Base-by-base conservation (phyloP, 2,329 filamentous ascomycete genomes). In the Rutstroemia sp. region DNA sequence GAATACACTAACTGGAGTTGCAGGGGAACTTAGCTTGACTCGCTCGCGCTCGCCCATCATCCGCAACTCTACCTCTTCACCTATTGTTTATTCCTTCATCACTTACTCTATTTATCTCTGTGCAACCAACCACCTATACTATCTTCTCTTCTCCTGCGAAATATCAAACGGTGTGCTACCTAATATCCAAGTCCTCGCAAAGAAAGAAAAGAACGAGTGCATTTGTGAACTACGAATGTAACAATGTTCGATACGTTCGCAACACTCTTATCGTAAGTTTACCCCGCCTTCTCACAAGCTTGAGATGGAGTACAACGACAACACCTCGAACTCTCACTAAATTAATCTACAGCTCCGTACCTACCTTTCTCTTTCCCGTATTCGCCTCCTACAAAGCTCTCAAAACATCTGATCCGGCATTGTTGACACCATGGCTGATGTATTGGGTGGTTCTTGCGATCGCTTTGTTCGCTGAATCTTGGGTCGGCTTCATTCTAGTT, bases 331-430 rank as follows among this genome's bases (percentile, higher is more conserved):
- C 10, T 25, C 9, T 38, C 21, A 60, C 67, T 68, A 55, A 64
- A 51, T 21, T 42, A 47, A 23, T 48, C 25, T 53, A 51, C 70
- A 95, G 91, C 70, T 92, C 89, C 61, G 73, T 92, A 70, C 85
- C 88, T 58, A 95, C 92, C 56, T 91, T 95, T 69, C 84, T 96
- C 69, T 95, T 97, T 71, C 94, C 94, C 51, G 84, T 96, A 61
- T 97, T 96, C 75, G 92, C 92, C 64, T 96, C 92, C 62, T 97
- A 96, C 81, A 97, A 97, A 78, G 92, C 94, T 49, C 87, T 99
- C 69, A 92, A 94, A 75, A 92, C 90, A 16, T 87, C 88, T 52
- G 89, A 96, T 72, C 91, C 92, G 2, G 86, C 89, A 39, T 85
- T 95, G 69, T 80, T 96, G 58, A 89, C 89, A 61, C 92, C 92